Evolutionary conservation across 768 basidiomycete genomes (phyloP).

Genomic region (Leccinum truebloodii): DNA sequence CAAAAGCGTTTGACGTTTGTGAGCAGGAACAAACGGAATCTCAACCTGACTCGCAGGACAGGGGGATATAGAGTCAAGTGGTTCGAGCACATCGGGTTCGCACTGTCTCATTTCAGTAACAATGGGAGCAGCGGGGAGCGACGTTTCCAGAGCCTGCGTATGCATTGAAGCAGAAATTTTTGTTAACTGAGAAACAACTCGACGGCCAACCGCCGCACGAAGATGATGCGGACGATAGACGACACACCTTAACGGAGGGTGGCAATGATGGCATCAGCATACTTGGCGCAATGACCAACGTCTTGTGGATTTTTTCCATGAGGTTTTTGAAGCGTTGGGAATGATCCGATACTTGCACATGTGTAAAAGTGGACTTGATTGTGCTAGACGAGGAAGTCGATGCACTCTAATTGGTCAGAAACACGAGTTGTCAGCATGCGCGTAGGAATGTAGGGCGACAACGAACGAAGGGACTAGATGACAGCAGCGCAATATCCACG

Average conservation of each 20-base stretch:
- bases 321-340: slow-evolving; percentile 50
- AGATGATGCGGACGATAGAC: slow-evolving; percentile 4
- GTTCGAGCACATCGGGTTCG: neutral
- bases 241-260: slow-evolving; percentile 18
- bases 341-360: slow-evolving; percentile 5
- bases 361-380: slow-evolving; percentile 14
- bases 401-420: slow-evolving; percentile 10
- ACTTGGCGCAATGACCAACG: slow-evolving; percentile 59
- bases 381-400: slow-evolving; percentile 2
- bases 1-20: slow-evolving; percentile 44
- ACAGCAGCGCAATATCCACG: slow-evolving; percentile 12
- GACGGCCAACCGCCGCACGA: slow-evolving; percentile 2
- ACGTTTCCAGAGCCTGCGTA: slow-evolving; percentile 9
- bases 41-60: slow-evolving; percentile 55
- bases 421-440: slow-evolving; percentile 17
- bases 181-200: slow-evolving; percentile 6
- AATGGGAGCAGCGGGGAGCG: neutral
- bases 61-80: slow-evolving; percentile 22
- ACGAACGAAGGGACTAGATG: slow-evolving; percentile 12
- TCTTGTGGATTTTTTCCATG: slow-evolving; percentile 65
- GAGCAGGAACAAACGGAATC: slow-evolving; percentile 75
- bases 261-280: slow-evolving; percentile 36
- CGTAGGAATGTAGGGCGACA: neutral
- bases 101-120: slow-evolving; percentile 3
- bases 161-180: slow-evolving; percentile 2